A percentile compares a stretch with the other conserved stretches of the same genome.
Conservation (phyloP, 371 early-diverging fungal genomes). For the Lichtheimia ramosa region DNA sequence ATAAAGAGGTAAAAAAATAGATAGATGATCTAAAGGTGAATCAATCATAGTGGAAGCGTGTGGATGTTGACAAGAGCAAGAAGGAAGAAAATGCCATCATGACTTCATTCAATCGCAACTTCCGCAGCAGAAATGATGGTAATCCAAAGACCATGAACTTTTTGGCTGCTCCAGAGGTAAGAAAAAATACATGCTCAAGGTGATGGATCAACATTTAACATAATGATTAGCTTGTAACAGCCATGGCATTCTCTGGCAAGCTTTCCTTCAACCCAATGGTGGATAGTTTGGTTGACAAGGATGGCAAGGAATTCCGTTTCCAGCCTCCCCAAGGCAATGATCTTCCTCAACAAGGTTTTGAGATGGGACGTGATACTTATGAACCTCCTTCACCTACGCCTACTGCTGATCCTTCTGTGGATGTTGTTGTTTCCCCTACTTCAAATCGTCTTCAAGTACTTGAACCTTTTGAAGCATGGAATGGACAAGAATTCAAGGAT, state of each 20-base stretch:
- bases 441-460: constrained; percentile 87
- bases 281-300: constrained; percentile 71
- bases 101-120: constrained; percentile 97
- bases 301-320: constrained; percentile 79
- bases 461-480: constrained; percentile 78
- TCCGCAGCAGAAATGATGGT: constrained; percentile 94
- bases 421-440: constrained; percentile 69
- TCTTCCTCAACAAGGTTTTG: constrained; percentile 86
- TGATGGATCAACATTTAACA: not conserved
- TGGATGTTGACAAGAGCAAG: constrained; percentile 57
- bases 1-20: not conserved
- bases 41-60: constrained; percentile 87
- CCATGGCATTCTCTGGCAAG: constrained; percentile 88
- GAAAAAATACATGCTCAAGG: not conserved
- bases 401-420: constrained; percentile 53
- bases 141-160: constrained; percentile 94
- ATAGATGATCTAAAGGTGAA: not conserved
- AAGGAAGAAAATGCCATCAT: constrained; percentile 86
- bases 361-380: constrained; percentile 69
- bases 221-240: constrained; percentile 74
- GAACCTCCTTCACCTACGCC: constrained; percentile 62
- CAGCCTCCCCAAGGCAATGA: constrained; percentile 84
- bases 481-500: constrained; percentile 77
- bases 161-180: constrained; percentile 88
- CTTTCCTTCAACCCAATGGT: constrained; percentile 91